phyloP scores from a whole-genome alignment of 225 moss, liverwort and hornwort genomes.

The Physcomitrellopsis africana region DNA sequence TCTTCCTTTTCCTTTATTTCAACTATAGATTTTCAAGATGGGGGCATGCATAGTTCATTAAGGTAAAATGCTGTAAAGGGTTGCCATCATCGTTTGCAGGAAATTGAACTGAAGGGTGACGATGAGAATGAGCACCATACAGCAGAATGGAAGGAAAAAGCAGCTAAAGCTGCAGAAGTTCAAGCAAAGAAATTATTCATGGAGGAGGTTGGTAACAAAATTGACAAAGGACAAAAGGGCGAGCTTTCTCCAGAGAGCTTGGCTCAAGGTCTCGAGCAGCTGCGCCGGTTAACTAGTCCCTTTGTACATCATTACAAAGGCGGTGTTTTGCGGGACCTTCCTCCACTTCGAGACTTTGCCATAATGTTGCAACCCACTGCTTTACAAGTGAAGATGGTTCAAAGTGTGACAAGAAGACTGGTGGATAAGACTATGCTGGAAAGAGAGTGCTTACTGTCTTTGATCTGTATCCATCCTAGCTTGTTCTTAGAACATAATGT shows the following conservation, averaged over 20 bases:
- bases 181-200: conserved; percentile 75
- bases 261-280: conserved; percentile 66
- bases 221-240: conserved; percentile 75
- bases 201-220: conserved; percentile 87
- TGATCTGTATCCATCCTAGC: conserved; percentile 79
- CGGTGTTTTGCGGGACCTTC: conserved; percentile 68
- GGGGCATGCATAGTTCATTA: neutral
- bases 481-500: conserved; percentile 49
- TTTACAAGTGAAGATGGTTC: conserved; percentile 66
- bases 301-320: conserved; percentile 95
- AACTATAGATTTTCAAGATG: neutral
- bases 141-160: conserved; percentile 50
- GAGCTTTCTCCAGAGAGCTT: conserved; percentile 54
- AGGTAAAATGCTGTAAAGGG: conserved; percentile 10
- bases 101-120: conserved; percentile 36
- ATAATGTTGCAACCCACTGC: conserved; percentile 75
- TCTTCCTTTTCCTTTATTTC: neutral
- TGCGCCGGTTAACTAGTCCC: conserved; percentile 70
- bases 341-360: conserved; percentile 86
- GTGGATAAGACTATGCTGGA: conserved; percentile 60
- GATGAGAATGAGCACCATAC: conserved; percentile 32
- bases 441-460: conserved; percentile 69
- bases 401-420: conserved; percentile 37
- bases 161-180: conserved; percentile 60
- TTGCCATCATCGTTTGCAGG: conserved; percentile 37